Evolutionary conservation across 1,139 yeast species (phyloP), one percentile per base, ranked within the genome.

Genomic region (Hemisphaericaspora subhashii): DNA sequence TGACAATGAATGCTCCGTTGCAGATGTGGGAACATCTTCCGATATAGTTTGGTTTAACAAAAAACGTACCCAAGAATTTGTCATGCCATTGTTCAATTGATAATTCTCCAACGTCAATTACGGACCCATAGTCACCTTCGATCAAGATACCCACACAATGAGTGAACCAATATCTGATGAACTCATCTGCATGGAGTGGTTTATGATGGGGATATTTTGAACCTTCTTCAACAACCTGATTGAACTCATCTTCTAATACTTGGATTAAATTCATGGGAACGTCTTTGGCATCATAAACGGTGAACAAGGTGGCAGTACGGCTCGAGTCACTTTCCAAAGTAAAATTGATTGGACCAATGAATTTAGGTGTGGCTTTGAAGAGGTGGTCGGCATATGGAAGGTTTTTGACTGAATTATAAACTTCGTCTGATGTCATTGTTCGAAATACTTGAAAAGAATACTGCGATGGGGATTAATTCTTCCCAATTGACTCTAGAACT

Each of bases 1-100:
- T 76, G 3, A 86, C 92, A 4, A 84, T 57, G 53, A 87, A 87
- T 0, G 92, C 94, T 1, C 81, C 95, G 55, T 86, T 87, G 53
- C 95, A 85, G 13, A 74, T 81, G 51, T 87, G 95, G 0, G 89
- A 79, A 45, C 88, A 81, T 39, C 94, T 70, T 3, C 92, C 94
- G 2, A 68, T 60, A 55, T 86, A 87, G 58, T 87, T 87, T 27
- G 95, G 94, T 52, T 82, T 84, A 47, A 87, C 68, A 58, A 81
- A 85, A 57, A 81, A 84, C 2, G 82, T 75, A 1, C 95, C 96
- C 30, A 86, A 57, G 46, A 77, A 75, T 5, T 49, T 45, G 0
- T 62, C 48, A 7, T 61, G 58, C 80, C 83, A 80, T 21, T 44
- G 39, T 23, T 45, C 49, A 35, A 47, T 31, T 31, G 52, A 24